Percentiles rank a stretch among this genome's conserved stretches.
phyloP scores from a whole-genome alignment of 345 rosid genomes.

The Geranium rotundifolium region DNA sequence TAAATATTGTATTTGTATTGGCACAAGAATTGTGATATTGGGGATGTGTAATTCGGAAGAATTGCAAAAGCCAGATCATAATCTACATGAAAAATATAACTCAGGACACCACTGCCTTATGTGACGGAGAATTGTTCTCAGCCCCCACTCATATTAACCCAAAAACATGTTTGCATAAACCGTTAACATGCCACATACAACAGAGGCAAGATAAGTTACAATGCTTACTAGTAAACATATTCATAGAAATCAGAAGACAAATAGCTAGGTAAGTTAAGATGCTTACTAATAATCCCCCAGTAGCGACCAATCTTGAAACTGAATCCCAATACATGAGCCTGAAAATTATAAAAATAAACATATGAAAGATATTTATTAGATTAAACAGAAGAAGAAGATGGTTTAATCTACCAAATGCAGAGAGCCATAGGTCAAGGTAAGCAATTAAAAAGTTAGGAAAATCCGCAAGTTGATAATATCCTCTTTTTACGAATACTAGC shows the following conservation, averaged over 20 bases:
- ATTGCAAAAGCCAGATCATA: neutral
- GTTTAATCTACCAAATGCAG: no score
- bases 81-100: no score
- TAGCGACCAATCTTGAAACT: conserved; percentile 70
- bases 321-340: conserved; percentile 95
- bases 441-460: no score
- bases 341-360: conserved; percentile 4
- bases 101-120: neutral
- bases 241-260: neutral
- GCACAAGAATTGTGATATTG: no score
- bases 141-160: neutral
- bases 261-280: neutral
- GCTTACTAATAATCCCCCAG: conserved; percentile 73
- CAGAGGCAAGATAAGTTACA: no score
- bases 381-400: neutral
- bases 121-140: neutral
- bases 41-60: neutral
- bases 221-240: no score
- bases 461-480: no score
- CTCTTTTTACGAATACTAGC: no score
- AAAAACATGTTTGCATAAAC: neutral
- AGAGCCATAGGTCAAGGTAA: no score
- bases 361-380: neutral
- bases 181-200: no score
- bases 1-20: no score